A percentile compares a stretch with the other conserved stretches of the same genome.
These are phyloP conservation scores for Cryphonectria radicalis DNA, from an alignment of 2,329 filamentous ascomycete genomes.

Conservation along the genomic window DNA sequence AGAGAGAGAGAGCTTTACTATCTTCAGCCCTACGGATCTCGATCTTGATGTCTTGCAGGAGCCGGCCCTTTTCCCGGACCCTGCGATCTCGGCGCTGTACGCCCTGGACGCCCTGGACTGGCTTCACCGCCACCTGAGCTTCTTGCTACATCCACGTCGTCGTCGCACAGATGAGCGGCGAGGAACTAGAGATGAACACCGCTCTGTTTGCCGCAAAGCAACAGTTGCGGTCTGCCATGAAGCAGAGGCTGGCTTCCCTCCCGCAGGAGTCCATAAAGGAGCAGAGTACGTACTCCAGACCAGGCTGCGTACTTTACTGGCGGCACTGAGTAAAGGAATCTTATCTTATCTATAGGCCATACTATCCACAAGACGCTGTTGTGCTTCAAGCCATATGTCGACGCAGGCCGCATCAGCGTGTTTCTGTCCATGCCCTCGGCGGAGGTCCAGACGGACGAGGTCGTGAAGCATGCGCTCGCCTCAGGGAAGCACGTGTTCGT, in stretches of 20 bases:
- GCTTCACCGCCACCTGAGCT: not conserved
- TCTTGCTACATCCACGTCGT: conserved; percentile 1
- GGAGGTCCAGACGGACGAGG: conserved; percentile 81
- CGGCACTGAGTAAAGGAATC: conserved; percentile 29
- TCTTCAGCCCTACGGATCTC: conserved; percentile 7
- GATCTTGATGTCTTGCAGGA: not conserved
- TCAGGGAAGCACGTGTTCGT: conserved; percentile 87
- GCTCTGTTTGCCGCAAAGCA: conserved; percentile 72
- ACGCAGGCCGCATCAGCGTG: conserved; percentile 77
- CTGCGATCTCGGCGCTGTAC: conserved; percentile 9
- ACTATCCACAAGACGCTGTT: conserved; percentile 68
- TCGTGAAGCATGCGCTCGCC: conserved; percentile 79
- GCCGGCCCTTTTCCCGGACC: not conserved
- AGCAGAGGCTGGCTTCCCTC: conserved; percentile 64
- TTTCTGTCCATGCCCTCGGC: conserved; percentile 91
- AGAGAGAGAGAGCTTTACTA: not conserved
- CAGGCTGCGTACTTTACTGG: conserved; percentile 28
- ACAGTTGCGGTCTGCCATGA: conserved; percentile 73
- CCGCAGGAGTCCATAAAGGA: conserved; percentile 62
- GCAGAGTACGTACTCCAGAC: conserved; percentile 66
- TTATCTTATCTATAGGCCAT: conserved; percentile 54
- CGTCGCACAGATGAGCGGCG: conserved; percentile 24
- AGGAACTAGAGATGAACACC: conserved; percentile 48
- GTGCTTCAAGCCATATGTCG: conserved; percentile 72
- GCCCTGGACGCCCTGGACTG: not conserved